These are phyloP conservation scores for Talaromyces nanjingensis DNA, from an alignment of 495 filamentous ascomycete genomes.

Conservation along the genomic window DNA sequence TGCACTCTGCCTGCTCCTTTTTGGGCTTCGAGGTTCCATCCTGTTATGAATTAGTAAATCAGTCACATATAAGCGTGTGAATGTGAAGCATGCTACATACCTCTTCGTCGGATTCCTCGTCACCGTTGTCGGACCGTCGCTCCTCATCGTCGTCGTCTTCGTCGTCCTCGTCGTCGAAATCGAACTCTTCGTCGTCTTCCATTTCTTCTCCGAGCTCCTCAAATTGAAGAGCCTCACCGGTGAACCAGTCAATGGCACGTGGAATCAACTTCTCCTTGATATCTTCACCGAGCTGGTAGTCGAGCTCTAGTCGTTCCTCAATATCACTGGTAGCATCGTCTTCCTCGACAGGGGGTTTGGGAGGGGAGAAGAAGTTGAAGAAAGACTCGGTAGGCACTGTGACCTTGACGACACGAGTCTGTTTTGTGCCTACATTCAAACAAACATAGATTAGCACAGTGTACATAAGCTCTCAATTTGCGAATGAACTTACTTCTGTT, in stretches of 20 bases:
- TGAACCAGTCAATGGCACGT: slow-evolving; percentile 99
- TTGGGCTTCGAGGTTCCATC: slow-evolving; percentile 94
- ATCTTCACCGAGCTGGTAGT: slow-evolving; percentile 98
- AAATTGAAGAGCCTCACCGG: slow-evolving; percentile 93
- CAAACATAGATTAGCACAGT: slow-evolving; percentile 20
- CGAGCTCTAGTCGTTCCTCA: slow-evolving; percentile 94
- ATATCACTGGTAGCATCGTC: slow-evolving; percentile 79
- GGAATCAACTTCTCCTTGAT: slow-evolving; percentile 99
- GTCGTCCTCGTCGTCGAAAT: slow-evolving; percentile 90
- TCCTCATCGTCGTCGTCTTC: slow-evolving; percentile 84
- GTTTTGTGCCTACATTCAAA: slow-evolving; percentile 74
- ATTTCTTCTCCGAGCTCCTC: slow-evolving; percentile 88
- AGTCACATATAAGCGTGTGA: background rate
- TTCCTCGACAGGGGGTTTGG: slow-evolving; percentile 70
- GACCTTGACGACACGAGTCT: slow-evolving; percentile 97
- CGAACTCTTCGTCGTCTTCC: slow-evolving; percentile 76
- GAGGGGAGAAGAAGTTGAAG: slow-evolving; percentile 99
- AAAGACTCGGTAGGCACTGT: slow-evolving; percentile 97
- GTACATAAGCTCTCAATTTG: slow-evolving; percentile 1
- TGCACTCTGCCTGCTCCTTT: slow-evolving; percentile 98
- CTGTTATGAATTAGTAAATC: slow-evolving; percentile 44
- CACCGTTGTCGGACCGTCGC: slow-evolving; percentile 40
- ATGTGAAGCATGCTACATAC: slow-evolving; percentile 43
- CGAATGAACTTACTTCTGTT: slow-evolving; percentile 79
- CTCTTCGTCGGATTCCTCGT: slow-evolving; percentile 87